Percentiles rank a stretch among this genome's conserved stretches.
phyloP scores from a whole-genome alignment of 1,139 yeast species.

The Blastobotrys elegans region DNA sequence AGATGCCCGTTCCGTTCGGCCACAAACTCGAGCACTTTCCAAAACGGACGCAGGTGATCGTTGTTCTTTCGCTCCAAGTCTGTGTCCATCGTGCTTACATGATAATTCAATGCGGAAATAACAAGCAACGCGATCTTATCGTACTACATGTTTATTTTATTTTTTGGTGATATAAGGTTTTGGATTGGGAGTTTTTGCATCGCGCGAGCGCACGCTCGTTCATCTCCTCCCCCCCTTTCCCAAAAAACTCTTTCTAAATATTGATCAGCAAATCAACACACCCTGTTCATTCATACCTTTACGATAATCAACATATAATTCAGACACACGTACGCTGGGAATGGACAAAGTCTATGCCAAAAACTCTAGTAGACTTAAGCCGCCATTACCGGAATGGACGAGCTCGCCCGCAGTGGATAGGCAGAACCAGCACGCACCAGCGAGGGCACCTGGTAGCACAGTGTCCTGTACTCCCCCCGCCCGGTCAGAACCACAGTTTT shows the following conservation, averaged over 20 bases:
- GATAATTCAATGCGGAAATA: too few relatives aligned
- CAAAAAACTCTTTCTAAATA: too few relatives aligned
- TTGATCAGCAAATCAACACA: too few relatives aligned
- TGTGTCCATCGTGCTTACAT: conserved; percentile 2
- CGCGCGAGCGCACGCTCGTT: too few relatives aligned
- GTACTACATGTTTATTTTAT: too few relatives aligned
- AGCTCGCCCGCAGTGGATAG: background rate
- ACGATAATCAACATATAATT: too few relatives aligned
- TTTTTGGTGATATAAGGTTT: too few relatives aligned
- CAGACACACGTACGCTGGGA: background rate
- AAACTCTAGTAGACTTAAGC: background rate
- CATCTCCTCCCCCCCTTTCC: too few relatives aligned
- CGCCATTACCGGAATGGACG: background rate
- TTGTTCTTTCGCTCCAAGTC: conserved; percentile 11
- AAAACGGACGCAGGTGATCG: conserved; percentile 13
- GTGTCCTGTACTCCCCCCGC: background rate
- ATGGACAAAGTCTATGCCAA: conserved; percentile 4
- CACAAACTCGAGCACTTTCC: conserved; percentile 11
- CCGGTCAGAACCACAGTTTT: conserved; percentile 2
- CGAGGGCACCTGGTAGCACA: background rate
- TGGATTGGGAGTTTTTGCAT: too few relatives aligned
- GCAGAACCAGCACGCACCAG: background rate
- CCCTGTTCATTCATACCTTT: too few relatives aligned
- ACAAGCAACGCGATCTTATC: too few relatives aligned
- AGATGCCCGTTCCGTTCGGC: conserved; percentile 6